Evolutionary conservation across 495 filamentous ascomycete genomes (phyloP), one percentile per base, ranked within the genome.

Genomic region (Penicillium turbatum): DNA sequence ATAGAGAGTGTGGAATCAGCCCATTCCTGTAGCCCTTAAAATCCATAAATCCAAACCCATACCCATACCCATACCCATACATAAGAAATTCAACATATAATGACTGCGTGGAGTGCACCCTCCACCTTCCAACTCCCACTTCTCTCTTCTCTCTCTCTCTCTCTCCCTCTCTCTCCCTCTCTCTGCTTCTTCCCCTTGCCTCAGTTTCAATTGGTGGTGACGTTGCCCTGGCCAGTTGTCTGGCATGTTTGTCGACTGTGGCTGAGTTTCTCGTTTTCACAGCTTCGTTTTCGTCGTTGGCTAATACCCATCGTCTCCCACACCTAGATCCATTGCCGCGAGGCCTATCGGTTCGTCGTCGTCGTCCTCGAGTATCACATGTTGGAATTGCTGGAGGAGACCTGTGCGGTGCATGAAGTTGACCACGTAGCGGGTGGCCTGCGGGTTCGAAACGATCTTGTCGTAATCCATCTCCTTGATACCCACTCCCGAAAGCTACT

Each of bases 351-450:
- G 17, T 41, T 41, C 17, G 24, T 24, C 19, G 19, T 24, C 24
- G 11, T 41, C 39, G 39, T 41, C 24, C 16, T 41, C 24, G 17
- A 27, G 2, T n/a, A 2, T 19, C 3, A 42, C 24, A 3, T 24
- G 10, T 13, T 27, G 39, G 6, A 42, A 42, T 11, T 42, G 39
- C 2, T 12, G 11, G 24, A 42, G 39, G 39, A 27, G 39, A 42
- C 39, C 39, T 26, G 19, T 42, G 6, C 11, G 39, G 39, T 42
- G 39, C 39, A 42, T 26, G 21, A 42, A 42, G 19, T 42, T 42
- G 39, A 13, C 39, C 39, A 42, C 39, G 39, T 42, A 42, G 39
- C 39, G 39, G 39, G 39, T 26, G 39, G 39, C 38, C 38, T 41
- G 38, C 38, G 38, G 38, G 17, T 41, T 12, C 1, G 16, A 9